These are phyloP conservation scores for Penicillium soppii DNA, from an alignment of 495 filamentous ascomycete genomes.

Conservation along the genomic window DNA sequence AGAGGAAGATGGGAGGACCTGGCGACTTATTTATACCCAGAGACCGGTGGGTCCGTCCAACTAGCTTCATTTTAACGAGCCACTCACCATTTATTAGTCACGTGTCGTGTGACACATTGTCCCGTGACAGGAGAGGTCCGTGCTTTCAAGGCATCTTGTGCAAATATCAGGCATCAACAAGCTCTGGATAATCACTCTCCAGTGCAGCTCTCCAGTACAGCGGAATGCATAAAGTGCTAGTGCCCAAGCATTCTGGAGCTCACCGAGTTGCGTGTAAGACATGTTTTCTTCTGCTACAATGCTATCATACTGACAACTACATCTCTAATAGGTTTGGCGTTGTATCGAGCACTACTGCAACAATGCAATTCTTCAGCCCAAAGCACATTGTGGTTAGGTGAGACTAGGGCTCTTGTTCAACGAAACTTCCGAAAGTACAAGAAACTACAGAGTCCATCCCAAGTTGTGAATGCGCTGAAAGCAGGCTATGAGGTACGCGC, in stretches of 20 bases:
- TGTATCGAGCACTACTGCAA: conserved; percentile 70
- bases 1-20: conserved; percentile 21
- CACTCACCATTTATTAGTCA: conserved; percentile 18
- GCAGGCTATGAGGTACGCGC: conserved; percentile 63
- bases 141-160: not conserved
- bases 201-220: conserved; percentile 21
- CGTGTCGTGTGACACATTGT: too few relatives aligned
- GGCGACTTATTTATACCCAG: conserved; percentile 28
- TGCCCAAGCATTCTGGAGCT: conserved; percentile 45
- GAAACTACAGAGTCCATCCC: conserved; percentile 51
- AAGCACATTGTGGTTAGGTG: conserved; percentile 33
- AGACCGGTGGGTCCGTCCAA: not conserved
- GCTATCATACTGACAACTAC: conserved; percentile 9
- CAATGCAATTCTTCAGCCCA: conserved; percentile 53
- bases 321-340: conserved; percentile 58
- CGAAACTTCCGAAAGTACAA: conserved; percentile 60
- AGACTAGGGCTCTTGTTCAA: conserved; percentile 46
- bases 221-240: conserved; percentile 44
- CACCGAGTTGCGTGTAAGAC: conserved; percentile 67
- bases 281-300: too few relatives aligned
- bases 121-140: too few relatives aligned
- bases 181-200: too few relatives aligned
- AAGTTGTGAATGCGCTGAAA: conserved; percentile 53
- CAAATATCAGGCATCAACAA: conserved; percentile 6
- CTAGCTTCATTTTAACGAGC: conserved; percentile 15